phyloP scores from a whole-genome alignment of 2,329 filamentous ascomycete genomes.

The Arthrinium phaeospermum region DNA sequence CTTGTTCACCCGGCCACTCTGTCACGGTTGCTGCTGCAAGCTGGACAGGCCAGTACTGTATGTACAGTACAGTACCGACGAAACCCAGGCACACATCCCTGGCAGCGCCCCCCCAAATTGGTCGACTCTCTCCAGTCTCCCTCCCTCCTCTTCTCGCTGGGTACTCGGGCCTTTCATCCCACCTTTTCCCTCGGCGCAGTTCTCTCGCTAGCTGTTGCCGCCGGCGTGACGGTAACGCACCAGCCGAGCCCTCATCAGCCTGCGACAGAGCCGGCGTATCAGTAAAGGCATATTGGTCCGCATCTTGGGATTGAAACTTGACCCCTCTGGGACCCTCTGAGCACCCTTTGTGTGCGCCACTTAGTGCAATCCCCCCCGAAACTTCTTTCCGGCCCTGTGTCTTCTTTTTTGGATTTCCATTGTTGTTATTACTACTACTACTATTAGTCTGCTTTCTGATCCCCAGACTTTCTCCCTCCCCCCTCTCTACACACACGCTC shows the following conservation, averaged over 20 bases:
- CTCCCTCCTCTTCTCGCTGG: conserved; percentile 3
- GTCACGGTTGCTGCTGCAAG: conserved; percentile 15
- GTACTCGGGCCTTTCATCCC: conserved; percentile 21
- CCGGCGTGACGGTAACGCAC: conserved; percentile 18
- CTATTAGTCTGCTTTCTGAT: conserved; percentile 14
- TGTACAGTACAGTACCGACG: conserved; percentile 8
- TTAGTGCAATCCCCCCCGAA: not conserved
- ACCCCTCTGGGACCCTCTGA: conserved; percentile 11
- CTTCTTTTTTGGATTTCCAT: conserved; percentile 13
- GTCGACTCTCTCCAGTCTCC: conserved; percentile 9
- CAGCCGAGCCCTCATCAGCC: conserved; percentile 19
- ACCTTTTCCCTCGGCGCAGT: conserved; percentile 18
- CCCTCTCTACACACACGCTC: conserved; percentile 12
- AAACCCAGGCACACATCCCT: conserved; percentile 5
- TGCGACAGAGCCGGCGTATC: conserved; percentile 22
- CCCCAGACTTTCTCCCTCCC: conserved; percentile 17
- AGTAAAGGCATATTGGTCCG: conserved; percentile 18
- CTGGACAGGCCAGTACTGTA: not conserved
- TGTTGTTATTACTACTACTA: conserved; percentile 9
- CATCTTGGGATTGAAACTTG: conserved; percentile 10
- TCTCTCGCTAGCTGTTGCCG: not conserved
- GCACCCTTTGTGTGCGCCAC: conserved; percentile 13
- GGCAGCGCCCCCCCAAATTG: not conserved
- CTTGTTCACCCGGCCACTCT: not conserved
- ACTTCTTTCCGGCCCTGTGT: conserved; percentile 15